Conservation (phyloP, 345 rosid genomes). For the Gynandropsis gynandra region DNA sequence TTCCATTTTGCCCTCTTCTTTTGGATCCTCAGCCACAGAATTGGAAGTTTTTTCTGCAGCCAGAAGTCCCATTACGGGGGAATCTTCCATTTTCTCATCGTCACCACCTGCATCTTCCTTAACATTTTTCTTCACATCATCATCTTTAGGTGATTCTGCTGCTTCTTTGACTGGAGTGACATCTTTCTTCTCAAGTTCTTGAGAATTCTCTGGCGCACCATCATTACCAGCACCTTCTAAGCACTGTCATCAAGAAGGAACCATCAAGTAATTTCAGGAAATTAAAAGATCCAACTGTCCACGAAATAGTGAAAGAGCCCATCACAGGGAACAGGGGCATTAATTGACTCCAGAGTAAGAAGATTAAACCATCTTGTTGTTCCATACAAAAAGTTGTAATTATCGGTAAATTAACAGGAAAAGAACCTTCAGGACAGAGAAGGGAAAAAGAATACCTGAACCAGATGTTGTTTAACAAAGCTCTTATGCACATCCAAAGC, state of each 20-base stretch:
- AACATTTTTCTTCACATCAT: conserved; percentile 30
- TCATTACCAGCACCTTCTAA: conserved; percentile 37
- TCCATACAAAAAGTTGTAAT: no score
- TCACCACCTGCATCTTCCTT: conserved; percentile 42
- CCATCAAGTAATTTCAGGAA: neutral
- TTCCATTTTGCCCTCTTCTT: conserved; percentile 31
- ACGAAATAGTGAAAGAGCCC: no score
- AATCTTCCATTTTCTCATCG: conserved; percentile 59
- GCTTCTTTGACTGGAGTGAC: conserved; percentile 27
- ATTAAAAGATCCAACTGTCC: no score
- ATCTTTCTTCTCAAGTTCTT: conserved; percentile 31
- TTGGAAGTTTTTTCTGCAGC: conserved; percentile 33
- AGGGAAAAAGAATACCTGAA: conserved; percentile 41
- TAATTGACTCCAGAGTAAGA: no score
- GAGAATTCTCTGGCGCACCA: conserved; percentile 42
- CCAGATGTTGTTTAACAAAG: conserved; percentile 52
- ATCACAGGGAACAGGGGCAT: no score
- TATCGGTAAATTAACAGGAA: neutral
- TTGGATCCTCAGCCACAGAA: conserved; percentile 29
- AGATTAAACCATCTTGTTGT: no score
- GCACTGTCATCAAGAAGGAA: conserved; percentile 32
- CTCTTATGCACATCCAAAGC: conserved; percentile 76
- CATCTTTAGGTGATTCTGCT: conserved; percentile 34
- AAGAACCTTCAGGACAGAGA: neutral
- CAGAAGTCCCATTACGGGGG: conserved; percentile 67